phyloP scores from a whole-genome alignment of 306 rosid genomes.

The Trifolium subterraneum region DNA sequence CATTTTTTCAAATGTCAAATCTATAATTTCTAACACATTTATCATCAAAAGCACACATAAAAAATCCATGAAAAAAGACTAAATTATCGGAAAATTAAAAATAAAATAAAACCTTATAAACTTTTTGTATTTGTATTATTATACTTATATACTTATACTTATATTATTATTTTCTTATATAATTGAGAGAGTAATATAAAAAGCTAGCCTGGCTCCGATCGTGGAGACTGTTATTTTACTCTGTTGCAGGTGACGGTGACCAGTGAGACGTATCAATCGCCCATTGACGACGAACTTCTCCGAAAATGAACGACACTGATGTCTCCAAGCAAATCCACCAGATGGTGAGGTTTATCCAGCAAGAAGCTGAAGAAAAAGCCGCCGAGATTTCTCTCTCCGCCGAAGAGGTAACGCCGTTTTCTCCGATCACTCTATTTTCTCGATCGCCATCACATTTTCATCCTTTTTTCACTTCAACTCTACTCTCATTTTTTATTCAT shows the following conservation, averaged over 20 bases:
- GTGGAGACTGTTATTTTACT: neutral
- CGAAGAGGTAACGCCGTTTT: constrained; percentile 63
- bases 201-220: neutral
- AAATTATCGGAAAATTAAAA: too few species aligned
- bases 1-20: too few species aligned
- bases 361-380: constrained; percentile 97
- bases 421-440: neutral
- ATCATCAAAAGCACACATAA: too few species aligned
- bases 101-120: too few species aligned
- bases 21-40: too few species aligned
- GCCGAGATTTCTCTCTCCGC: constrained; percentile 96
- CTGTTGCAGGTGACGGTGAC: neutral
- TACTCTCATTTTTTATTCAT: neutral
- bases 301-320: constrained; percentile 90
- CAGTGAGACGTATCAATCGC: constrained; percentile 1
- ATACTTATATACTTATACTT: too few species aligned
- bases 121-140: too few species aligned
- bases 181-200: neutral
- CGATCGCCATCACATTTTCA: neutral
- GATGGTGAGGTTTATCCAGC: constrained; percentile 95
- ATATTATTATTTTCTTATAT: too few species aligned
- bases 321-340: constrained; percentile 98
- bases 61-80: too few species aligned
- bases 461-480: neutral
- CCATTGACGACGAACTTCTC: constrained; percentile 41